Evolutionary conservation across 352 stramenopile genomes (phyloP).

Genomic region (Elongisporangium anandrum): DNA sequence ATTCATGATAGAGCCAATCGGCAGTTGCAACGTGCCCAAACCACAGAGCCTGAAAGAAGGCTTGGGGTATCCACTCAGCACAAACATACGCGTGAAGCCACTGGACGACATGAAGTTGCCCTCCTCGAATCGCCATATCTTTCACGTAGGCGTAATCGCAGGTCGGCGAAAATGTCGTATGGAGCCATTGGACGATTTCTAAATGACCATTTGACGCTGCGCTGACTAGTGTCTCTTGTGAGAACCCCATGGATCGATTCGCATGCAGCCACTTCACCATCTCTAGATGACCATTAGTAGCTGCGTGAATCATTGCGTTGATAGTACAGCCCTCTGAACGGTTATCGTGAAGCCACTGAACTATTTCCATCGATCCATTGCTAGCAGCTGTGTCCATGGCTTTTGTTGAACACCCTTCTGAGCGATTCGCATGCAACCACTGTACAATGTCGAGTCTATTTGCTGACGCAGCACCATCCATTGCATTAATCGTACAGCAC

Average conservation of each 20-base stretch:
- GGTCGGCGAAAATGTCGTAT: conserved; percentile 14
- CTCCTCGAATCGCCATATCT: conserved; percentile 9
- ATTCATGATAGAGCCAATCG: neutral
- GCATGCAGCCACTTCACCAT: conserved; percentile 17
- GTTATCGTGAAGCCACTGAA: conserved; percentile 23
- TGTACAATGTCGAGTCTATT: conserved; percentile 26
- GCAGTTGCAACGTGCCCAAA: neutral
- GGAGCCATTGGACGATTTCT: conserved; percentile 19
- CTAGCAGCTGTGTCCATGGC: conserved; percentile 30
- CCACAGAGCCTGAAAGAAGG: neutral
- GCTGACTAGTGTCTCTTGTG: no score
- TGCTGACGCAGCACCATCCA: conserved; percentile 26
- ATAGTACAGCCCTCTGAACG: conserved; percentile 23
- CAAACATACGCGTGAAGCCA: neutral
- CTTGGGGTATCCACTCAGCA: neutral
- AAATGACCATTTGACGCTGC: conserved; percentile 21
- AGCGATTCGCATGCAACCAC: conserved; percentile 30
- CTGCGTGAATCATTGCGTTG: conserved; percentile 12
- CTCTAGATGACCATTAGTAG: conserved; percentile 10
- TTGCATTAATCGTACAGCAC: conserved; percentile 36
- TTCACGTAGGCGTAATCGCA: neutral
- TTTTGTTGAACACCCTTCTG: conserved; percentile 28
- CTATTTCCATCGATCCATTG: conserved; percentile 23
- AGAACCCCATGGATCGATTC: conserved; percentile 15
- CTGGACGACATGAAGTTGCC: conserved; percentile 1